These are phyloP conservation scores for Desmodesmus armatus DNA, from an alignment of 139 green algal species.

Conservation along the genomic window DNA sequence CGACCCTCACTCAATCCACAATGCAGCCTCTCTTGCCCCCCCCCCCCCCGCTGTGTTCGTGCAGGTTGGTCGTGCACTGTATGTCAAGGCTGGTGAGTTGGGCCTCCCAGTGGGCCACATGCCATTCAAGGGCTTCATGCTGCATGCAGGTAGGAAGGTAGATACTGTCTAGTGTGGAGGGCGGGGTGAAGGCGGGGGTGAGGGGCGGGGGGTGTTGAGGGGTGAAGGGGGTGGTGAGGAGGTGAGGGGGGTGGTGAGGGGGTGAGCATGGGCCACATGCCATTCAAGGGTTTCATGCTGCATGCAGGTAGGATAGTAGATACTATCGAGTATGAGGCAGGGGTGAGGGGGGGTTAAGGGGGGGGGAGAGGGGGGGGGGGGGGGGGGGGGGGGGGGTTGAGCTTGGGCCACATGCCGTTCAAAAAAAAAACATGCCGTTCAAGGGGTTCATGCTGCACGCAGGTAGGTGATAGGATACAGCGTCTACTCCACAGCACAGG, in stretches of 20 bases:
- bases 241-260: constrained; percentile 65
- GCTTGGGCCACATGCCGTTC: constrained; percentile 80
- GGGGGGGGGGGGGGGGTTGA: constrained; percentile 64
- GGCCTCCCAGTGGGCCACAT: constrained; percentile 76
- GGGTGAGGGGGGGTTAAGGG: too few relatives aligned
- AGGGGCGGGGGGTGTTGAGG: too few relatives aligned
- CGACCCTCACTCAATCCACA: too few relatives aligned
- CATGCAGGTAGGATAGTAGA: too few relatives aligned
- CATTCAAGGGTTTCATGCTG: constrained; percentile 70
- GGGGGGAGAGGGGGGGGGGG: too few relatives aligned
- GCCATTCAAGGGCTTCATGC: constrained; percentile 74
- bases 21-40: too few relatives aligned
- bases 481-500: constrained; percentile 68
- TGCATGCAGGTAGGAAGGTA: too few relatives aligned
- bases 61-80: constrained; percentile 65
- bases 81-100: constrained; percentile 62
- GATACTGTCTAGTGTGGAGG: too few relatives aligned
- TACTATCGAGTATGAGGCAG: too few relatives aligned
- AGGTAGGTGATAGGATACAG: too few relatives aligned
- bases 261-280: constrained; percentile 76
- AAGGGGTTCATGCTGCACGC: constrained; percentile 64
- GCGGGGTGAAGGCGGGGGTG: too few relatives aligned
- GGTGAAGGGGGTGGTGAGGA: constrained; percentile 64
- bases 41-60: not conserved
- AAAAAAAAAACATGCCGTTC: too few relatives aligned